A percentile compares a stretch with the other conserved stretches of the same genome.
phyloP scores from a whole-genome alignment of 441 rosid genomes.

The Flueggea neowawraea region DNA sequence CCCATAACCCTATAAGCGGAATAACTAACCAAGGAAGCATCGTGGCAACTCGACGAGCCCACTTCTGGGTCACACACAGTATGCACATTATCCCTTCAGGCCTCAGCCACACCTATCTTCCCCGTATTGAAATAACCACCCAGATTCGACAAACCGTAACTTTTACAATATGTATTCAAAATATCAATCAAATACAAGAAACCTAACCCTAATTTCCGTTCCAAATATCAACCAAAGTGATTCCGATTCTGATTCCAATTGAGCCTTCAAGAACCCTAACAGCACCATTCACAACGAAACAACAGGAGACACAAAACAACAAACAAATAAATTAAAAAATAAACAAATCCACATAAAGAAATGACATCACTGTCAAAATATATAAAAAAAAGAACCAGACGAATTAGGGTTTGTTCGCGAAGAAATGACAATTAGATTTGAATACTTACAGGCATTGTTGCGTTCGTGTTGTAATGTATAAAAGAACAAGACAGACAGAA shows the following conservation, averaged over 20 bases:
- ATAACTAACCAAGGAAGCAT: slow-evolving; percentile 99
- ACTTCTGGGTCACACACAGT: slow-evolving; percentile 97
- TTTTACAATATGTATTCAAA: slow-evolving; percentile 3
- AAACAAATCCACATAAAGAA: slow-evolving; percentile 9
- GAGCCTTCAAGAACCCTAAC: slow-evolving; percentile 44
- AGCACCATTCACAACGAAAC: slow-evolving; percentile 7
- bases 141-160: slow-evolving; percentile 36
- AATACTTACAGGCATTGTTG: neutral
- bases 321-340: slow-evolving; percentile 6
- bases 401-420: too few relatives aligned
- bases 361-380: slow-evolving; percentile 11
- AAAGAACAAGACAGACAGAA: too few relatives aligned
- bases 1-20: slow-evolving; percentile 95
- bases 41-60: slow-evolving; percentile 98
- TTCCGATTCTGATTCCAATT: slow-evolving; percentile 5
- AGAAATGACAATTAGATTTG: too few relatives aligned
- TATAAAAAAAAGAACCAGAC: neutral
- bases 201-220: slow-evolving; percentile 42
- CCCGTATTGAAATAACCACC: slow-evolving; percentile 23
- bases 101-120: slow-evolving; percentile 48
- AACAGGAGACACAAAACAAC: slow-evolving; percentile 5
- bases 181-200: slow-evolving; percentile 23
- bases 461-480: too few relatives aligned
- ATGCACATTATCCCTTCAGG: slow-evolving; percentile 90
- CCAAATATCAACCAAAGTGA: slow-evolving; percentile 21